These are phyloP conservation scores for Tremellales sp. DNA, from an alignment of 1,284 basidiomycete species.

Conservation along the genomic window DNA sequence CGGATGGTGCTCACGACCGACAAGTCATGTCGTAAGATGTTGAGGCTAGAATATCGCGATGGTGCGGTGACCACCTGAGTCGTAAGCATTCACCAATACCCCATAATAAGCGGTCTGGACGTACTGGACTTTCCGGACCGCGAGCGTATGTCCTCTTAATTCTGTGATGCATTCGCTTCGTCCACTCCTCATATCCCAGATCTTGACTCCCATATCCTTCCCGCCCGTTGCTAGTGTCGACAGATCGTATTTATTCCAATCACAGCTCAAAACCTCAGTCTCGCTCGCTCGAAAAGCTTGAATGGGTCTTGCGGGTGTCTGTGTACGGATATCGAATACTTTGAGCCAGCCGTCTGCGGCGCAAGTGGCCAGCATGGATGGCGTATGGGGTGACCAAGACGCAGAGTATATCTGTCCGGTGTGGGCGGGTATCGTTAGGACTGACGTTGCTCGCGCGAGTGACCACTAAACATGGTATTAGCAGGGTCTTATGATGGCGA, in stretches of 20 bases:
- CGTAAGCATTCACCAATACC: neutral
- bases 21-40: slow-evolving; percentile 88
- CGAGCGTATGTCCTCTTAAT: slow-evolving; percentile 51
- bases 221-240: slow-evolving; percentile 51
- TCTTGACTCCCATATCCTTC: slow-evolving; percentile 51
- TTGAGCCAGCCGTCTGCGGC: slow-evolving; percentile 79
- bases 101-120: slow-evolving; percentile 9
- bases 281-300: slow-evolving; percentile 2
- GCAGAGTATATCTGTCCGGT: slow-evolving; percentile 70
- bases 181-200: slow-evolving; percentile 48
- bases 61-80: slow-evolving; percentile 53
- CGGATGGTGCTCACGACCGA: slow-evolving; percentile 62
- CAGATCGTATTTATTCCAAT: slow-evolving; percentile 57
- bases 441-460: slow-evolving; percentile 69
- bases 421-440: slow-evolving; percentile 71
- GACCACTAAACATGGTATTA: slow-evolving; percentile 65
- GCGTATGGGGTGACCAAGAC: slow-evolving; percentile 84
- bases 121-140: slow-evolving; percentile 50
- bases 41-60: slow-evolving; percentile 61
- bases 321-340: slow-evolving; percentile 70
- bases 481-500: neutral
- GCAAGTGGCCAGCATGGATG: slow-evolving; percentile 72
- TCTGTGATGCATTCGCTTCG: slow-evolving; percentile 25
- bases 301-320: slow-evolving; percentile 17
- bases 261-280: slow-evolving; percentile 35